phyloP scores from a whole-genome alignment of 768 basidiomycete genomes.

The Grammothele lineata region DNA sequence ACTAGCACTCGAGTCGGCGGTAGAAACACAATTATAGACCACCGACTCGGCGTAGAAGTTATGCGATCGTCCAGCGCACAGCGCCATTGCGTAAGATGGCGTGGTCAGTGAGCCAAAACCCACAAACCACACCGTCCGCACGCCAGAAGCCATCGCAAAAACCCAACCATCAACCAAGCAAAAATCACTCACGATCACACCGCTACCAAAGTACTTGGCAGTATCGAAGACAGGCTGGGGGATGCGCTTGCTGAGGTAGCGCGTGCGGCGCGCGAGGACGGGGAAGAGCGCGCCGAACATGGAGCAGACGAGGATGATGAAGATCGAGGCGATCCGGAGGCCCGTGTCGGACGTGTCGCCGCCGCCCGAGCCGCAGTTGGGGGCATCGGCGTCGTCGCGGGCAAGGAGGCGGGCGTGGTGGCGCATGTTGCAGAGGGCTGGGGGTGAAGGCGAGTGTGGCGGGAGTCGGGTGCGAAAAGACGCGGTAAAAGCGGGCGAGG shows the following conservation, averaged over 20 bases:
- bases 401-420: conserved; percentile 3
- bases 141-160: no score
- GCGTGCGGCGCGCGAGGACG: conserved; percentile 51
- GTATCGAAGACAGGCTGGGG: conserved; percentile 70
- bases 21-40: no score
- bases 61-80: no score
- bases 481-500: background rate
- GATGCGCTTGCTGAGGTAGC: conserved; percentile 41
- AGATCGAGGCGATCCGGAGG: conserved; percentile 69
- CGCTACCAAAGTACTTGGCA: conserved; percentile 88
- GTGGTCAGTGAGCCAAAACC: no score
- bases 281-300: conserved; percentile 66
- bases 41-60: no score
- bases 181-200: conserved; percentile 72
- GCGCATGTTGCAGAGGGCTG: conserved; percentile 1
- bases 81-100: no score
- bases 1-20: no score
- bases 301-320: conserved; percentile 63
- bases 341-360: conserved; percentile 44
- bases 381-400: conserved; percentile 14
- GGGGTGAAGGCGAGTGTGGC: background rate
- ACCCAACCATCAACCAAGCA: no score
- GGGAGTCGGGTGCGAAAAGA: background rate
- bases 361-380: conserved; percentile 47
- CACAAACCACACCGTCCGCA: no score